Conservation (phyloP, 108 stramenopile species). For the Pseudonitzschia delicatissima region DNA sequence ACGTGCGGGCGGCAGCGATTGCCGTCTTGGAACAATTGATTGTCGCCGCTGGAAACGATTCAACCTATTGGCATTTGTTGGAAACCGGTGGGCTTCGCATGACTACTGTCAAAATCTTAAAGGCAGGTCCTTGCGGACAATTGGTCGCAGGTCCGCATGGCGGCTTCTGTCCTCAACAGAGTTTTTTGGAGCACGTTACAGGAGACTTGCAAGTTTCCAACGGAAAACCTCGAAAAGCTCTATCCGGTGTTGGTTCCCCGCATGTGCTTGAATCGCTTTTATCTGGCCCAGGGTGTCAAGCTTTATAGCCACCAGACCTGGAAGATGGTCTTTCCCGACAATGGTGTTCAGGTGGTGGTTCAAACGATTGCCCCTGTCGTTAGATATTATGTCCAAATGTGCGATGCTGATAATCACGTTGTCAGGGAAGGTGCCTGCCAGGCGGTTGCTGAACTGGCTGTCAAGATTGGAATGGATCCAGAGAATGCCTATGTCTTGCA, state of each 20-base stretch:
- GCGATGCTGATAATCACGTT: slow-evolving; percentile 92
- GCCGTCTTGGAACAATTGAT: slow-evolving; percentile 79
- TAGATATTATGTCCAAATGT: slow-evolving; percentile 90
- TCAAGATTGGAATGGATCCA: slow-evolving; percentile 62
- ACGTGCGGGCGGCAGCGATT: slow-evolving; percentile 92
- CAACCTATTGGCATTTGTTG: slow-evolving; percentile 21
- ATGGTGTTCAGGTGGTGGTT: slow-evolving; percentile 78
- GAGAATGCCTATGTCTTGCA: slow-evolving; percentile 33
- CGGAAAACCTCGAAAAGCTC: slow-evolving; percentile 28
- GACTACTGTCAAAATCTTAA: slow-evolving; percentile 45
- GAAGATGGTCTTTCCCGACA: slow-evolving; percentile 67
- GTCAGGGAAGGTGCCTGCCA: slow-evolving; percentile 97
- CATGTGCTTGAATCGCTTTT: slow-evolving; percentile 98
- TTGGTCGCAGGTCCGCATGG: slow-evolving; percentile 98
- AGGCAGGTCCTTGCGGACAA: slow-evolving; percentile 87
- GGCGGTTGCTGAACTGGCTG: slow-evolving; percentile 92
- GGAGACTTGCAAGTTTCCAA: slow-evolving; percentile 18
- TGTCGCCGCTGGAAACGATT: slow-evolving; percentile 33
- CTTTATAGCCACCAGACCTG: slow-evolving; percentile 94
- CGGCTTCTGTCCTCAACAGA: slow-evolving; percentile 86
- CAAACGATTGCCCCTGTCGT: slow-evolving; percentile 78
- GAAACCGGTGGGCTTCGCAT: slow-evolving; percentile 29
- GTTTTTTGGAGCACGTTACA: slow-evolving; percentile 72
- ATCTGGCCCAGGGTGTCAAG: slow-evolving; percentile 94
- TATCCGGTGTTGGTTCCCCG: slow-evolving; percentile 81